Percentiles rank a stretch among this genome's conserved stretches.
Conservation (phyloP, 768 basidiomycete species). For the Cubamyces lactineus region DNA sequence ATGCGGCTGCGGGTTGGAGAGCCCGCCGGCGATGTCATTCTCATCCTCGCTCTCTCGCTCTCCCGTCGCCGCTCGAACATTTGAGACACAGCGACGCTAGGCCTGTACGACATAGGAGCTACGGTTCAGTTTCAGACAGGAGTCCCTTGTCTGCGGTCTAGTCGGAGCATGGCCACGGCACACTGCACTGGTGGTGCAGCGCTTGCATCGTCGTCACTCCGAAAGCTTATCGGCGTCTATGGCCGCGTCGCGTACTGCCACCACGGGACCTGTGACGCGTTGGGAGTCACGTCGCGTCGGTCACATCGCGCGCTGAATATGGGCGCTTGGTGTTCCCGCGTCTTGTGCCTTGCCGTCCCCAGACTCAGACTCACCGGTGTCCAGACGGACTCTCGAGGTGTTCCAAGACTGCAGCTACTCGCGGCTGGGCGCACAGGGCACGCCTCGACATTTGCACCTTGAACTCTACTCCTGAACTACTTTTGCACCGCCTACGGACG, state of each 20-base stretch:
- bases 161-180: no score
- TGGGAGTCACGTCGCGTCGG: neutral
- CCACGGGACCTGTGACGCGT: conserved; percentile 4
- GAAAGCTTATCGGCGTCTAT: no score
- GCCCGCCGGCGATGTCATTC: conserved; percentile 1
- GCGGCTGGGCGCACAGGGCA: no score
- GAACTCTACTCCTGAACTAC: no score
- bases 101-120: no score
- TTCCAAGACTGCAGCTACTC: no score
- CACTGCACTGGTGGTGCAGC: neutral
- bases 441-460: no score
- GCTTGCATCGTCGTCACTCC: neutral
- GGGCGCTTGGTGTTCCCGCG: conserved; percentile 5
- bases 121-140: no score
- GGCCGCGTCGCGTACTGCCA: neutral
- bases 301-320: conserved; percentile 5
- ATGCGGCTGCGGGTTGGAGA: conserved; percentile 4
- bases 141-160: no score
- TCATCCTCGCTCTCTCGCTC: neutral
- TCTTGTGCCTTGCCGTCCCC: conserved; percentile 5
- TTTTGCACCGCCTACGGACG: no score
- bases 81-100: neutral
- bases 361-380: no score
- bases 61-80: neutral
- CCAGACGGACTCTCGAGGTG: neutral